These are phyloP conservation scores for Litchi chinensis DNA, from an alignment of 345 rosid genomes.

Conservation along the genomic window DNA sequence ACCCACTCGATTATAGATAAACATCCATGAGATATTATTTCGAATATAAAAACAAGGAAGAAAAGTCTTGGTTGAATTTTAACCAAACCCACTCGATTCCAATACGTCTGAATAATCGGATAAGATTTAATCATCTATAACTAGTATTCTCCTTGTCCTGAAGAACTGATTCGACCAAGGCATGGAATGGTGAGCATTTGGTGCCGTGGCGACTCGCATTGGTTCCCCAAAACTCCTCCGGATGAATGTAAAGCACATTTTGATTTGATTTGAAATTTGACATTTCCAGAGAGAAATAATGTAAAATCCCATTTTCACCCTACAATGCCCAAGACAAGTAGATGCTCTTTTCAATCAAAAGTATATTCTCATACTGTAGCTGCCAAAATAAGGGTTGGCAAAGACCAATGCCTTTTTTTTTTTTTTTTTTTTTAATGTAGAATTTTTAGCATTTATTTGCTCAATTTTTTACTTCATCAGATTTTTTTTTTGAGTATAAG, in stretches of 20 bases:
- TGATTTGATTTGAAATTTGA: not conserved
- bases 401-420: too few species aligned
- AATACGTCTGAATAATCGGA: not conserved
- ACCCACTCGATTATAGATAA: not conserved
- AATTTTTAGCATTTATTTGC: not conserved
- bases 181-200: not conserved
- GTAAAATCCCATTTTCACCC: not conserved
- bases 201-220: slow-evolving; percentile 10
- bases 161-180: not conserved
- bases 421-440: not conserved
- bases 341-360: not conserved
- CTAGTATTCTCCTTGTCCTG: not conserved
- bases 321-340: not conserved
- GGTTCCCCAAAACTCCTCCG: not conserved
- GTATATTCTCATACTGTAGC: slow-evolving; percentile 2
- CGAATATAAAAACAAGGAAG: too few species aligned
- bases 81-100: not conserved
- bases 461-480: not conserved
- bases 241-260: too few species aligned
- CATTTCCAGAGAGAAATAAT: not conserved
- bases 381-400: not conserved
- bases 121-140: not conserved
- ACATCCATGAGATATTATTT: too few species aligned
- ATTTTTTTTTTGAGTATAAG: too few species aligned
- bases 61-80: too few species aligned